Percentiles rank a stretch among this genome's conserved stretches.
Conservation (phyloP, 805 yeast species). For the Saccharomycopsis sp. region DNA sequence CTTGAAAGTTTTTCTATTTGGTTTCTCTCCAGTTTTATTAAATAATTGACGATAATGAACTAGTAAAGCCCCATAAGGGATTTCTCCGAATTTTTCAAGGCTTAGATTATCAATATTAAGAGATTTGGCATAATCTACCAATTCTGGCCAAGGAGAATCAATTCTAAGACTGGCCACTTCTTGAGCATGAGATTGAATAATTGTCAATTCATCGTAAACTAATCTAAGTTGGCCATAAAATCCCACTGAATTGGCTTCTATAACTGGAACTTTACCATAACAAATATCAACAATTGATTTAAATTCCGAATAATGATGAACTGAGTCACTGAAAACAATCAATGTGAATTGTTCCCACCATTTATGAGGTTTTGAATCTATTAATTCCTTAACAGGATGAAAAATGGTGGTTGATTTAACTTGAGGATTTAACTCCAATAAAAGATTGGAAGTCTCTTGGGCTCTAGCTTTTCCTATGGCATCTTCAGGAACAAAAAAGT, state of each 20-base stretch:
- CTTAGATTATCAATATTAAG: slow-evolving; percentile 8
- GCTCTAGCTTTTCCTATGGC: slow-evolving; percentile 36
- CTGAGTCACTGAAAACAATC: slow-evolving; percentile 3
- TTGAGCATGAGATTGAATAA: slow-evolving; percentile 66
- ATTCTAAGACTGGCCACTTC: slow-evolving; percentile 40
- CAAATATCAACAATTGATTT: slow-evolving; percentile 10
- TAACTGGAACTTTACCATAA: slow-evolving; percentile 38
- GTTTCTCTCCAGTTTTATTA: not conserved
- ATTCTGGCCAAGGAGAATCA: slow-evolving; percentile 26
- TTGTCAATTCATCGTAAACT: slow-evolving; percentile 44
- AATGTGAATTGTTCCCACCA: slow-evolving; percentile 11
- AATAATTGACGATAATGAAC: slow-evolving; percentile 4
- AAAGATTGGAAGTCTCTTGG: slow-evolving; percentile 27
- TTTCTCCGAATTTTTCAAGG: slow-evolving; percentile 19
- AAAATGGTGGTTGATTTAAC: slow-evolving; percentile 1
- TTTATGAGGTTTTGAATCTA: slow-evolving; percentile 10
- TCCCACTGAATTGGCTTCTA: slow-evolving; percentile 44
- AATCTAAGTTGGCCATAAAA: slow-evolving; percentile 53
- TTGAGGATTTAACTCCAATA: slow-evolving; percentile 46
- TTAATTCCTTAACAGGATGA: not conserved
- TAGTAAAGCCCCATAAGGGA: slow-evolving; percentile 16
- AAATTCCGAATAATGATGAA: not conserved
- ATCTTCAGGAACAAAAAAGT: slow-evolving; percentile 46
- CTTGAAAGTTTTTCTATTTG: slow-evolving; percentile 29
- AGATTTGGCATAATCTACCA: slow-evolving; percentile 15